These are phyloP conservation scores for Piloderma croceum DNA, from an alignment of 768 basidiomycete species.

Conservation along the genomic window DNA sequence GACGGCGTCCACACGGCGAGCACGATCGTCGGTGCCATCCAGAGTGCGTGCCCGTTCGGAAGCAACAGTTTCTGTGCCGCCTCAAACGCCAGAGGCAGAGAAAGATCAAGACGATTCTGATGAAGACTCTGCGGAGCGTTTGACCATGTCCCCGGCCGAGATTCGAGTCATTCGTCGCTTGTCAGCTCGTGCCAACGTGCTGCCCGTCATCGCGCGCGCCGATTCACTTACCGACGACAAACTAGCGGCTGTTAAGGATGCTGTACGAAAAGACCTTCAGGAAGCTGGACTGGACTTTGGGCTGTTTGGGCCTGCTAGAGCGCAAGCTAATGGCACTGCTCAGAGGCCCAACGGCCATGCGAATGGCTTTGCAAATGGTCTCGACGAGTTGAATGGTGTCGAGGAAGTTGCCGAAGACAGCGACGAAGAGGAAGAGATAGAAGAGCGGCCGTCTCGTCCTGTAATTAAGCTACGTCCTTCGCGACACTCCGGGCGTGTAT, in stretches of 20 bases:
- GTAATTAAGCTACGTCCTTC: constrained; percentile 67
- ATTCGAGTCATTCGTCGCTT: constrained; percentile 75
- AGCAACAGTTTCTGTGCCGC: constrained; percentile 51
- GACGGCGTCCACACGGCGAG: constrained; percentile 46
- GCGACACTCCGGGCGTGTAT: constrained; percentile 42
- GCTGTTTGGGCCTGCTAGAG: constrained; percentile 53
- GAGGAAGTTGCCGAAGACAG: constrained; percentile 28
- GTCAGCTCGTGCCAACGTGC: constrained; percentile 67
- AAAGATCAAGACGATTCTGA: constrained; percentile 47
- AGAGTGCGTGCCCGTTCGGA: constrained; percentile 69
- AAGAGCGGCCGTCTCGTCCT: constrained; percentile 58
- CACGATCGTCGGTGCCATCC: constrained; percentile 41
- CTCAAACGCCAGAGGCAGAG: constrained; percentile 52
- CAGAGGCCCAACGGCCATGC: constrained; percentile 6
- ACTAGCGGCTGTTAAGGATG: constrained; percentile 62
- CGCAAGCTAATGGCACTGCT: constrained; percentile 3
- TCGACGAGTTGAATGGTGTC: constrained; percentile 22
- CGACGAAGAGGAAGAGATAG: constrained; percentile 40
- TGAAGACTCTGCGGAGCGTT: constrained; percentile 41
- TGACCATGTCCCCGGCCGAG: constrained; percentile 73
- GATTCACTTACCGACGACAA: constrained; percentile 83
- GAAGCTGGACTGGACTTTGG: constrained; percentile 71
- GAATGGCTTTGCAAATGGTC: constrained; percentile 21
- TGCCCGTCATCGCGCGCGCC: constrained; percentile 74
- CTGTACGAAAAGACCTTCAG: constrained; percentile 61